These are phyloP conservation scores for Aspergillus sp. DNA, from an alignment of 2,329 filamentous ascomycete genomes.

Conservation along the genomic window DNA sequence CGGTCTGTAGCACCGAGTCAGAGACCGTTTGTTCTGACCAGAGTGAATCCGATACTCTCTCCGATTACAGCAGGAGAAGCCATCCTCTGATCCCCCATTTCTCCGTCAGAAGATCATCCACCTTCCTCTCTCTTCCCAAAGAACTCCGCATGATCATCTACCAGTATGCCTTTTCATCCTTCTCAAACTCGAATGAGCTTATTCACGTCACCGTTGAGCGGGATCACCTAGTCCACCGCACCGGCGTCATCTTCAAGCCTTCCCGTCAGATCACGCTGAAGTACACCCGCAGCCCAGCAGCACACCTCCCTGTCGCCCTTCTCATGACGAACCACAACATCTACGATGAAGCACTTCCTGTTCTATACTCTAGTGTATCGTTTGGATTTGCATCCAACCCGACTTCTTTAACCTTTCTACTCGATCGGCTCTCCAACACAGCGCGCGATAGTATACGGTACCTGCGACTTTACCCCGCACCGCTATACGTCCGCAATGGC, in stretches of 20 bases:
- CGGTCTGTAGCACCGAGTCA: background rate
- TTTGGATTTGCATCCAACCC: background rate
- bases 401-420: background rate
- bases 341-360: conserved; percentile 7
- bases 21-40: background rate
- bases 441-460: conserved; percentile 8
- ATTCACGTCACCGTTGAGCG: conserved; percentile 1
- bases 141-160: conserved; percentile 11
- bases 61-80: background rate
- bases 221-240: background rate
- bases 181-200: background rate
- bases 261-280: background rate
- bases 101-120: background rate
- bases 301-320: background rate
- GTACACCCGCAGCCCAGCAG: conserved; percentile 1
- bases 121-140: conserved; percentile 3
- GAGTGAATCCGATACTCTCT: background rate
- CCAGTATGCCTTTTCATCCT: background rate
- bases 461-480: conserved; percentile 5
- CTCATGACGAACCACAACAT: conserved; percentile 7
- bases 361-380: background rate
- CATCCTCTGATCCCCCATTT: background rate
- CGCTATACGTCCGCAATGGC: background rate
- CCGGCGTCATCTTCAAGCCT: background rate
- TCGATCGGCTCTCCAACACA: conserved; percentile 2